phyloP scores from a whole-genome alignment of 768 basidiomycete species.

The Steccherinum ochraceum region DNA sequence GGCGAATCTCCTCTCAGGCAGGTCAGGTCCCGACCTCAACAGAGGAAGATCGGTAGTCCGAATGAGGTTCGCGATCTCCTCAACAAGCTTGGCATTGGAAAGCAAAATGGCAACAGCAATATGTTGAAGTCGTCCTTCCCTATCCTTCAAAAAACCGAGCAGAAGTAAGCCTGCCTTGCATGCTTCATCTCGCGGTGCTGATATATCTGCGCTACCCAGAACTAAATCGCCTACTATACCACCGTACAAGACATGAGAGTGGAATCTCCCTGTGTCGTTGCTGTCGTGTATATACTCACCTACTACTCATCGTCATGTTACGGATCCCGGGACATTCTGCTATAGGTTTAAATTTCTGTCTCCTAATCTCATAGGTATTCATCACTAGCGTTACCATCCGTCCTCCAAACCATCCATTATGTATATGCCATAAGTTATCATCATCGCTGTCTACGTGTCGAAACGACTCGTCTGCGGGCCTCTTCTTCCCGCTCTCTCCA shows the following conservation, averaged over 20 bases:
- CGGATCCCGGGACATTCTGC: not conserved
- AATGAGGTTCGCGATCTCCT: conserved; percentile 78
- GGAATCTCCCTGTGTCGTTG: not conserved
- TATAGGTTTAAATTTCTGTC: not conserved
- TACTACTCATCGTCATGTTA: not conserved
- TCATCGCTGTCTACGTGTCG: conserved; percentile 13
- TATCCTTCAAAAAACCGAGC: conserved; percentile 38
- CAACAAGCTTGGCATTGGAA: conserved; percentile 79
- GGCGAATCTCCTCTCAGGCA: conserved; percentile 34
- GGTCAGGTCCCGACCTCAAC: conserved; percentile 47
- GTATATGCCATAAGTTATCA: not conserved
- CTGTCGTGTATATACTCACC: too few relatives aligned
- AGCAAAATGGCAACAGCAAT: conserved; percentile 43
- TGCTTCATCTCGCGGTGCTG: not conserved
- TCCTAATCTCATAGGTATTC: not conserved
- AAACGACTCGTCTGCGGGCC: conserved; percentile 36
- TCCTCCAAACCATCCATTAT: not conserved
- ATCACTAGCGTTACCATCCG: not conserved
- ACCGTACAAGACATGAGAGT: conserved; percentile 26
- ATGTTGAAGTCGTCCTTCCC: conserved; percentile 74
- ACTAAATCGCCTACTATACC: conserved; percentile 18
- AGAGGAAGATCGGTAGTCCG: conserved; percentile 44
- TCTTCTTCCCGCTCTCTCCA: conserved; percentile 87
- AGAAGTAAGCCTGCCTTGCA: conserved; percentile 26
- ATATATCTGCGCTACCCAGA: not conserved